Percentiles rank a stretch among this genome's conserved stretches.
Evolutionary conservation across 768 basidiomycete species (phyloP).

Genomic region (Imleria badia): DNA sequence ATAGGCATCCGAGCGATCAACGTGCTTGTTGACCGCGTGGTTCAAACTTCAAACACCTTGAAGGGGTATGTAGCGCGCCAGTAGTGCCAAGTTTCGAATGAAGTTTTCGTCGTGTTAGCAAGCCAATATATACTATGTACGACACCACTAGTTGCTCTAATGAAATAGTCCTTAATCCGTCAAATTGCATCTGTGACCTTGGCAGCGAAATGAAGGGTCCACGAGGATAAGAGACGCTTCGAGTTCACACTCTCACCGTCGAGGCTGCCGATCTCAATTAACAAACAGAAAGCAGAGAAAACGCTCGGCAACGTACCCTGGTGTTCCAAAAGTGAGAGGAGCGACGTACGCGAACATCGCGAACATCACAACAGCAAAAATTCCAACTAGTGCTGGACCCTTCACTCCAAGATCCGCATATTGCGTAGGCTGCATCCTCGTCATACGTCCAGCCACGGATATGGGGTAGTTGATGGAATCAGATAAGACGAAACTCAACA

Average conservation of each 20-base stretch:
- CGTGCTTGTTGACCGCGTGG: constrained; percentile 7
- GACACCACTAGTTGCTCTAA: constrained; percentile 10
- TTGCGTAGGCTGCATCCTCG: constrained; percentile 48
- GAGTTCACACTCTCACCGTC: constrained; percentile 83
- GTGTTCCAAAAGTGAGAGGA: constrained; percentile 95
- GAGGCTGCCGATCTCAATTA: constrained; percentile 50
- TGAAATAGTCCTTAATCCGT: constrained; percentile 14
- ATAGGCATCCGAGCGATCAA: constrained; percentile 1
- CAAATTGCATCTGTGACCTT: constrained; percentile 49
- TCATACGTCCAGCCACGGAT: constrained; percentile 70
- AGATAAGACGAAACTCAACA: constrained; percentile 86
- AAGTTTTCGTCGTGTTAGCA: constrained; percentile 7
- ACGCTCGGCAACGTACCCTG: constrained; percentile 62
- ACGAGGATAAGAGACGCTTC: constrained; percentile 79
- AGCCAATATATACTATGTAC: constrained; percentile 24
- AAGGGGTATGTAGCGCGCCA: no score
- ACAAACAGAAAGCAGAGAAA: constrained; percentile 6
- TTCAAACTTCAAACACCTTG: background rate
- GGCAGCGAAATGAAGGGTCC: constrained; percentile 93
- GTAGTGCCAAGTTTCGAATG: background rate
- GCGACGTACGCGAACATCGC: constrained; percentile 71
- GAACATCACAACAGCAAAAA: constrained; percentile 61
- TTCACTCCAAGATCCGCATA: constrained; percentile 78
- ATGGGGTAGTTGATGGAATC: constrained; percentile 92
- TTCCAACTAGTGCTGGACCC: constrained; percentile 62